phyloP scores from a whole-genome alignment of 352 stramenopile species.

The Globisporangium ultimum region DNA sequence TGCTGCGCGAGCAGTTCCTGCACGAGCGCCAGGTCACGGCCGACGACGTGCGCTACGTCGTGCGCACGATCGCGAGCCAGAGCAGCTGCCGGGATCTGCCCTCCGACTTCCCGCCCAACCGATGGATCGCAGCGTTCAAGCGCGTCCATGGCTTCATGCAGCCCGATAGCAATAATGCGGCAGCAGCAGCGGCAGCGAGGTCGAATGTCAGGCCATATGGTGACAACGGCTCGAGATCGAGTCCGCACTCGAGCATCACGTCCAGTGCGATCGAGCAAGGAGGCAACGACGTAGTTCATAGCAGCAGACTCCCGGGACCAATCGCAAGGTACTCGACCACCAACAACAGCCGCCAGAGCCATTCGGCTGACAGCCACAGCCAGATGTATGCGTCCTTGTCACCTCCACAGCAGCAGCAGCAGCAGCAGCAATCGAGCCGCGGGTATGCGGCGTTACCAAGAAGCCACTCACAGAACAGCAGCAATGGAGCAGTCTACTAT shows the following conservation, averaged over 20 bases:
- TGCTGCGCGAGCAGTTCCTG: slow-evolving; percentile 53
- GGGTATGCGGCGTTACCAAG: neutral
- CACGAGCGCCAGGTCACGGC: slow-evolving; percentile 33
- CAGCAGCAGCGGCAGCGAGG: slow-evolving; percentile 11
- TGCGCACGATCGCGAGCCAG: slow-evolving; percentile 46
- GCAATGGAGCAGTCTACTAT: neutral
- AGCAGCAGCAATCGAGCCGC: too few relatives aligned
- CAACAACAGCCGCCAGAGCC: too few relatives aligned
- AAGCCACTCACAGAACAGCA: too few relatives aligned
- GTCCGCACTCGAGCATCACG: neutral
- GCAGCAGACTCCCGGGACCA: too few relatives aligned
- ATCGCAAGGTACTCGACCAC: too few relatives aligned
- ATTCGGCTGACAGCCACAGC: too few relatives aligned
- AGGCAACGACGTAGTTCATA: too few relatives aligned
- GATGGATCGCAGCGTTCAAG: slow-evolving; percentile 59
- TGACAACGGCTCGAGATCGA: neutral
- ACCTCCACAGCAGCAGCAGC: too few relatives aligned
- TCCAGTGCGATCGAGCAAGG: neutral
- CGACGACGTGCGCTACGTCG: slow-evolving; percentile 59
- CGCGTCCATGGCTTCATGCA: slow-evolving; percentile 40
- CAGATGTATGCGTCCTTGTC: too few relatives aligned
- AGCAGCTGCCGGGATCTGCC: slow-evolving; percentile 38
- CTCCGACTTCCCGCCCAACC: slow-evolving; percentile 34
- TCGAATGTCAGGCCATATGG: neutral
- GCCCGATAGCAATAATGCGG: slow-evolving; percentile 6